Evolutionary conservation across 257 asterid genomes (phyloP), one percentile per base, ranked within the genome.

Genomic region (Lycium barbarum): DNA sequence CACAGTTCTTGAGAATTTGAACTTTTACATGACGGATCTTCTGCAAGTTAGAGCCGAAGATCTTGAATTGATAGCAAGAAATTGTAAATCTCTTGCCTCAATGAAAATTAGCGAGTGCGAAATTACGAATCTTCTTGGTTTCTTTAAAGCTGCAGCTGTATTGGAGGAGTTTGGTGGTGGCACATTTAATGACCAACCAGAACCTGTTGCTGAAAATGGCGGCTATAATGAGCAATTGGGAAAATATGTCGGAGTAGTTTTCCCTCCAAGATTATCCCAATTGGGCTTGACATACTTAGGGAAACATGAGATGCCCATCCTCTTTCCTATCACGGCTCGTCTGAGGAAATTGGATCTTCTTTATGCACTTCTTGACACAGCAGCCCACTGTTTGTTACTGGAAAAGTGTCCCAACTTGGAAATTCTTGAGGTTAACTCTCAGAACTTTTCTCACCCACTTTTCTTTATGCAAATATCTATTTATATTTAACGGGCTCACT

Each of bases 91-190:
- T 59, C 84, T 93, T 59, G 86, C 85, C 84, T 93, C 95, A 7
- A 20, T 95, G 86, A 95, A 95, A 91, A 92, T 92, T 61, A 92
- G 92, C 38, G 98, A 93, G 3, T 89, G 92, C 78, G 98, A 95
- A 80, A 80, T 92, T 79, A 51, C 89, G 3, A 87, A 88, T 51
- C 95, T 93, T 58, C 73, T 87, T 84, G 92, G 92, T 3, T 91
- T 93, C 85, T 93, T 92, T 87, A 89, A 83, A 87, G 88, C 91
- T 78, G 91, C 97, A 54, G n/a, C 87, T 71, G 86, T 90, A 3
- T 79, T 93, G 83, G 96, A 95, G 91, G 98, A 95, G 90, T 95
- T 95, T 84, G 88, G 91, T 47, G 98, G 98, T 65, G 98, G 98
- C 65, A 88, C 95, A 66, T 86, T 93, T 51, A 88, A 85, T 67